Evolutionary conservation across 495 filamentous ascomycete species (phyloP), one percentile per base, ranked within the genome.

Genomic region (Pyrenopolyporus hunteri): DNA sequence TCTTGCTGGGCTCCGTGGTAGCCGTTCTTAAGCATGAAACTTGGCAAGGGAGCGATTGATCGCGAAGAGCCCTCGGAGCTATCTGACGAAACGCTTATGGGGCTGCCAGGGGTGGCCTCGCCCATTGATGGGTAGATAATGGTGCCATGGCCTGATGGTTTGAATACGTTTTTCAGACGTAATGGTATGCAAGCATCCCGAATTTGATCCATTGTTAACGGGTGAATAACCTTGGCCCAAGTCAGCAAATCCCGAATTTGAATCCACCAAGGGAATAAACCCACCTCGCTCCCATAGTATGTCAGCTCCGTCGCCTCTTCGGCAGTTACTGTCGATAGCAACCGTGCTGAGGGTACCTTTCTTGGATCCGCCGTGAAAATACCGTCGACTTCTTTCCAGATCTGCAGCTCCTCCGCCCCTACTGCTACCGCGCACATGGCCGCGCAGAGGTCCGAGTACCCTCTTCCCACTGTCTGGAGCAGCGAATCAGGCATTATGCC

Each of bases 351-450:
- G 11, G 79, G 78, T 6, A 83, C 79, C 46, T 81, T 80, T 61
- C 80, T 73, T 19, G 80, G 80, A 43, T 83, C 80, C 20, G 80
- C 80, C n/a, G 80, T 83, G 57, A 83, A 83, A 62, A 83, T 82
- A 46, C 80, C 80, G 49, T 83, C 80, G 33, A 83, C 80, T 61
- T 83, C 80, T 46, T 83, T 83, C 80, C 80, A 83, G 45, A 83
- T 76, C 55, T 83, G 80, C 1, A 83, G 71, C 45, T 82, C 80
- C 39, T 59, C 42, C n/a, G 80, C 80, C 14, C 68, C 51, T n/a
- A 79, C 60, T 1, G 78, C 80, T 7, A 79, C 74, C 17, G 80
- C 78, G 37, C 76, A 72, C 49, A 83, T 72, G 2, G 80, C 80
- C 5, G 80, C 79, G 50, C 80, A 82, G 29, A 83, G 75, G 48